Evolutionary conservation across 345 rosid genomes (phyloP).

Genomic region (Euclidium syriacum): DNA sequence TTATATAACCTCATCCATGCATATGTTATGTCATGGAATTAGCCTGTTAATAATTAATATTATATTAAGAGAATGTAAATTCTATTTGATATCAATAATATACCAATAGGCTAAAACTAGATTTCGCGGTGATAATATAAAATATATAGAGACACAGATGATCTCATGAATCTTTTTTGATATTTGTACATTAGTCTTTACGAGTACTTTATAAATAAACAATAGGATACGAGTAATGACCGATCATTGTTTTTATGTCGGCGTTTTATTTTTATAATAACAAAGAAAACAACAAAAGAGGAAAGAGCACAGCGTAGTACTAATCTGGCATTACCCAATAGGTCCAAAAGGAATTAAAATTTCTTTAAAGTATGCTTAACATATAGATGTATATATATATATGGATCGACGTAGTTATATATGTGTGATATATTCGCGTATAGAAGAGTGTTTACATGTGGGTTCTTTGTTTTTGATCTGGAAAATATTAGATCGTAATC

Average conservation of each 20-base stretch:
- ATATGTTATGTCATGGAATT: background rate
- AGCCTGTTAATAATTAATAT: background rate
- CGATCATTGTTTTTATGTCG: constrained; percentile 30
- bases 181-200: constrained; percentile 22
- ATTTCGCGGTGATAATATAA: background rate
- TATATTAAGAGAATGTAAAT: background rate
- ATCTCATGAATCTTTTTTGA: constrained; percentile 31
- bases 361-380: constrained; percentile 16
- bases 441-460: constrained; percentile 29
- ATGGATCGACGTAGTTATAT: constrained; percentile 23
- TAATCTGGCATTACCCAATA: constrained; percentile 23
- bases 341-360: constrained; percentile 17
- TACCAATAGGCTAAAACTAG: background rate
- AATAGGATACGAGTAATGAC: constrained; percentile 30
- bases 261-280: constrained; percentile 29
- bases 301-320: constrained; percentile 10
- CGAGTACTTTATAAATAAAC: constrained; percentile 23
- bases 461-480: constrained; percentile 25
- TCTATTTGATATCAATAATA: background rate
- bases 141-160: background rate
- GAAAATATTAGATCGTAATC: constrained; percentile 21
- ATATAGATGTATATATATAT: background rate
- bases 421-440: background rate
- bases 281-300: background rate
- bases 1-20: background rate